These are phyloP conservation scores for Jackrogersella minutella DNA, from an alignment of 495 filamentous ascomycete species.

Conservation along the genomic window DNA sequence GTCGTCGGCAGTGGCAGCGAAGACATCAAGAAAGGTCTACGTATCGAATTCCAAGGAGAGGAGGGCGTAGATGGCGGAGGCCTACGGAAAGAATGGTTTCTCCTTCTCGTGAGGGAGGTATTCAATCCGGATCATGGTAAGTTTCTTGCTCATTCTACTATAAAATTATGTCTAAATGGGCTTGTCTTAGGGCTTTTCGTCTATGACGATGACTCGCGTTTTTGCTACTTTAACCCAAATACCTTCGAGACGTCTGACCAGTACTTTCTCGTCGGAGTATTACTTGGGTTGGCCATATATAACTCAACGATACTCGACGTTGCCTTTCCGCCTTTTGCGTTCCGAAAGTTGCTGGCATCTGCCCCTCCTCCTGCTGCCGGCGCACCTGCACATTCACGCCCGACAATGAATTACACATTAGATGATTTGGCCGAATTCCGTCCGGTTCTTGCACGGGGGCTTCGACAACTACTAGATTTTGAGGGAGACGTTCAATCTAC, in stretches of 20 bases:
- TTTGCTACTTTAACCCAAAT: constrained; percentile 94
- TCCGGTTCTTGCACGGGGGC: constrained; percentile 77
- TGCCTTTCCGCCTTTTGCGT: constrained; percentile 89
- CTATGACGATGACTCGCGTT: constrained; percentile 93
- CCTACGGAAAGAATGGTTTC: constrained; percentile 94
- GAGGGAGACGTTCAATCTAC: constrained; percentile 85
- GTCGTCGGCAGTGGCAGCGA: constrained; percentile 82
- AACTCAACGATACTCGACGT: constrained; percentile 96
- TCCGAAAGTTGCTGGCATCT: constrained; percentile 83
- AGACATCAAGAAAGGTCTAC: constrained; percentile 91
- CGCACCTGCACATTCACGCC: constrained; percentile 63
- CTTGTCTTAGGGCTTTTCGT: constrained; percentile 76
- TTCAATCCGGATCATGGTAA: constrained; percentile 91
- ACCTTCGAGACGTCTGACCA: constrained; percentile 94
- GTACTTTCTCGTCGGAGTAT: constrained; percentile 88
- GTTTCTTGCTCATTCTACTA: constrained; percentile 35
- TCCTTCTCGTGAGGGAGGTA: constrained; percentile 87
- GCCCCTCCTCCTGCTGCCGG: constrained; percentile 64
- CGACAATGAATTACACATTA: constrained; percentile 73
- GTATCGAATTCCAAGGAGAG: constrained; percentile 87
- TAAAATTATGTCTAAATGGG: constrained; percentile 2
- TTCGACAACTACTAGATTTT: constrained; percentile 79
- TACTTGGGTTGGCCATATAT: constrained; percentile 93
- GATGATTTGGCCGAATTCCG: constrained; percentile 88
- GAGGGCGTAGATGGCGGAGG: constrained; percentile 94